Evolutionary conservation across 352 stramenopile species (phyloP), one percentile per base, ranked within the genome.

Genomic region (Phytophthora cryptogea): DNA sequence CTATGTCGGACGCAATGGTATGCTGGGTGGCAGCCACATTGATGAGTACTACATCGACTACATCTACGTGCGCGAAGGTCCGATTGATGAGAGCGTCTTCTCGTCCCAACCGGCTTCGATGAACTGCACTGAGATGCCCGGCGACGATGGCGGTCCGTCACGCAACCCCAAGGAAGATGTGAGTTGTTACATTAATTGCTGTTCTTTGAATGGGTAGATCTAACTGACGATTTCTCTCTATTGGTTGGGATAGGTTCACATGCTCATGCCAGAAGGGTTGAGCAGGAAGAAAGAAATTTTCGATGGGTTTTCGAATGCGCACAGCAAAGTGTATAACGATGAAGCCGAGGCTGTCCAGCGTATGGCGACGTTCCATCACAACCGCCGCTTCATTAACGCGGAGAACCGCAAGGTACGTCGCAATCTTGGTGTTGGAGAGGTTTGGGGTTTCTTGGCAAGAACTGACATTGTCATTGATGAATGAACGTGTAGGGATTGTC

Each of bases 21-120:
- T 96, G 73, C 69, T 97, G 10, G 86, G 88, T 20, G 88, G 84
- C 4, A 94, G 85, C 54, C 89, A 97, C 69, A 90, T 95, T 54
- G 89, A 97, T 54, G 86, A 97, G 69, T 97, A 97, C 68, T 94
- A 79, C 51, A 53, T 96, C 47, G 86, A 97, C 62, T 97, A 97
- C 70, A 71, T 93, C 50, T 94, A 92, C 64, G 70, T 96, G 16
- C 84, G 86, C 35, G 82, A 80, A 49, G 85, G 83, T 0, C 76
- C 84, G 9, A 66, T 93, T 27, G 61, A 84, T 30, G 65, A 76
- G 50, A 63, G 87, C 35, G 83, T 94, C 14, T 94, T 94, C 36
- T 73, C 59, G 27, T 78, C 84, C 55, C 57, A 89, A 23, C 80
- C 88, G 47, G 72, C 74, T 53, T 77, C 75, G 23, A 94, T 95